These are phyloP conservation scores for Pisolithus albus DNA, from an alignment of 768 basidiomycete species.

Conservation along the genomic window DNA sequence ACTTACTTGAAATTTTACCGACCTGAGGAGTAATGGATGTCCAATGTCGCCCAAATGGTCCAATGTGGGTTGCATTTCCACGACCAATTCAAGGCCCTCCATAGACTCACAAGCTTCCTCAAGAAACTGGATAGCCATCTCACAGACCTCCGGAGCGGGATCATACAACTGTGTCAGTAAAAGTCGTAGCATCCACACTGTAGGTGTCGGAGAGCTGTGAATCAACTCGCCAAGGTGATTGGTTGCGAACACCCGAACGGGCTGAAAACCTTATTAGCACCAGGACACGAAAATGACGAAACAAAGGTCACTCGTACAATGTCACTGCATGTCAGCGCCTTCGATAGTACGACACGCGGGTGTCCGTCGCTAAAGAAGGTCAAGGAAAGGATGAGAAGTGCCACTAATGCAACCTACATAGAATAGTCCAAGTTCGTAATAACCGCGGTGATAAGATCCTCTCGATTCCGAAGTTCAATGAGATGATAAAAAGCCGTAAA, in stretches of 20 bases:
- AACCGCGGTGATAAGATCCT: constrained; percentile 87
- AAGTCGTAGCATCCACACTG: constrained; percentile 84
- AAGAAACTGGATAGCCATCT: constrained; percentile 81
- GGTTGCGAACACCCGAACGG: constrained; percentile 84
- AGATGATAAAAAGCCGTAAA: constrained; percentile 96
- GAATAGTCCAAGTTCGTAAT: constrained; percentile 90
- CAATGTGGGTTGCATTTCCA: constrained; percentile 90
- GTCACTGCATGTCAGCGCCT: constrained; percentile 90
- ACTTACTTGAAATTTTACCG: not conserved
- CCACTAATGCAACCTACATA: constrained; percentile 46
- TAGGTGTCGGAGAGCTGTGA: constrained; percentile 51
- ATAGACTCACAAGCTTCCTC: constrained; percentile 85
- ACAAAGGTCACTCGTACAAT: constrained; percentile 43
- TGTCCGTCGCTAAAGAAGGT: constrained; percentile 75
- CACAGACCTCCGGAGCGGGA: constrained; percentile 81
- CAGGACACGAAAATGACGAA: not conserved
- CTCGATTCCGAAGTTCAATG: constrained; percentile 82
- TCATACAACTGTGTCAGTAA: constrained; percentile 96
- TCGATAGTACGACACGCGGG: constrained; percentile 86
- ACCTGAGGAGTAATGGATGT: constrained; percentile 84
- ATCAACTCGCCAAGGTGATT: constrained; percentile 80
- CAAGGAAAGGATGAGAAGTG: constrained; percentile 1
- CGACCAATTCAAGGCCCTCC: constrained; percentile 81
- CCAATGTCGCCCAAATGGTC: constrained; percentile 94
- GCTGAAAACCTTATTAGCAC: constrained; percentile 37